Conservation (phyloP, 2,329 filamentous ascomycete genomes). For the Colletotrichum orbiculare region DNA sequence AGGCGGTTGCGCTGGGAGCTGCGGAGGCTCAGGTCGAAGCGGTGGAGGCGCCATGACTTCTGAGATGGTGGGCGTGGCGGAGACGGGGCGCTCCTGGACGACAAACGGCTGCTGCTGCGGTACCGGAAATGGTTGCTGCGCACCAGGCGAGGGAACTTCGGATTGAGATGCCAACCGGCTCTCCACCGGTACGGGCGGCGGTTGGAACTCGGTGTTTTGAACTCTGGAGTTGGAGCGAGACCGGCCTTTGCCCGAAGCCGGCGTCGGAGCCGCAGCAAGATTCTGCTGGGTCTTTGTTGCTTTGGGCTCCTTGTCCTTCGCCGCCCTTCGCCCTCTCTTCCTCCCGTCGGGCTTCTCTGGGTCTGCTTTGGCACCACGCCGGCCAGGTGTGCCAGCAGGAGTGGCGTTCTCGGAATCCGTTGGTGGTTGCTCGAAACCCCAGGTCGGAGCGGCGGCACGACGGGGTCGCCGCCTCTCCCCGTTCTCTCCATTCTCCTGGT, state of each 20-base stretch:
- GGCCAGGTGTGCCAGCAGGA: constrained; percentile 66
- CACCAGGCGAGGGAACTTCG: constrained; percentile 54
- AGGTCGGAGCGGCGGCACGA: constrained; percentile 77
- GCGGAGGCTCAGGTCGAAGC: constrained; percentile 65
- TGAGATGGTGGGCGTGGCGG: constrained; percentile 52
- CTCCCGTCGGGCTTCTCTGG: constrained; percentile 53
- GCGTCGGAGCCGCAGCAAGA: constrained; percentile 58
- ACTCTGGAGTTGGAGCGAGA: constrained; percentile 67
- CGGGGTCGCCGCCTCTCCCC: constrained; percentile 71
- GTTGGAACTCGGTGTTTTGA: constrained; percentile 54
- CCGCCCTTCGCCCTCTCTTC: constrained; percentile 53
- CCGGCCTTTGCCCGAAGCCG: constrained; percentile 56
- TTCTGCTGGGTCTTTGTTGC: constrained; percentile 47
- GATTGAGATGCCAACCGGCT: constrained; percentile 55
- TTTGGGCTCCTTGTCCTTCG: constrained; percentile 57
- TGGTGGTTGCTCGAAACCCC: constrained; percentile 69
- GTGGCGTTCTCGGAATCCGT: constrained; percentile 71
- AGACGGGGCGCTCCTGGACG: constrained; percentile 49
- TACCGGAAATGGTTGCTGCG: constrained; percentile 55
- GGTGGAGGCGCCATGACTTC: constrained; percentile 69
- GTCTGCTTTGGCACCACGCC: constrained; percentile 61
- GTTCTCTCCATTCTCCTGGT: constrained; percentile 67
- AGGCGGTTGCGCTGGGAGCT: constrained; percentile 57
- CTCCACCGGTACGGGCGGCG: constrained; percentile 52
- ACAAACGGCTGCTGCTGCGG: constrained; percentile 40